Percentiles rank a stretch among this genome's conserved stretches.
Evolutionary conservation across 2,329 filamentous ascomycete genomes (phyloP).

Genomic region (Trichophyton simii): DNA sequence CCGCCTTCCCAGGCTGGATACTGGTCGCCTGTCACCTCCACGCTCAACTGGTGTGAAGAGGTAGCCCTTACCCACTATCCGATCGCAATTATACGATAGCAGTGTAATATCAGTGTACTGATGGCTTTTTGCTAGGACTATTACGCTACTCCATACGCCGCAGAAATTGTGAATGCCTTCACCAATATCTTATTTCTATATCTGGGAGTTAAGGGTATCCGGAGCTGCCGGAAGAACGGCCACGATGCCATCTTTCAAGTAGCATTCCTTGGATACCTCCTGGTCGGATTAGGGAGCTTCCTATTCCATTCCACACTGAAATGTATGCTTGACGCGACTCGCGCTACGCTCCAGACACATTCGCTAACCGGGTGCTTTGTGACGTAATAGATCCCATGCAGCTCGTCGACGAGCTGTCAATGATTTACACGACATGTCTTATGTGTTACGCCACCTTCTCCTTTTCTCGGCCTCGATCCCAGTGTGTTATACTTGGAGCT

Average conservation of each 20-base stretch:
- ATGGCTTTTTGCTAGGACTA: slow-evolving; percentile 47
- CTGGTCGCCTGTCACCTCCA: slow-evolving; percentile 60
- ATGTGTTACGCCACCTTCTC: slow-evolving; percentile 65
- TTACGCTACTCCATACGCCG: slow-evolving; percentile 61
- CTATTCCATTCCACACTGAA: slow-evolving; percentile 53
- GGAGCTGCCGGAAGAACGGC: slow-evolving; percentile 56
- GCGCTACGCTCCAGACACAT: not conserved
- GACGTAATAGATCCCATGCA: slow-evolving; percentile 51
- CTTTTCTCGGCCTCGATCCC: slow-evolving; percentile 45
- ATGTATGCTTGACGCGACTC: slow-evolving; percentile 29
- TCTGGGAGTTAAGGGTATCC: slow-evolving; percentile 62
- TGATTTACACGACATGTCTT: slow-evolving; percentile 60
- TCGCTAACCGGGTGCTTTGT: slow-evolving; percentile 15
- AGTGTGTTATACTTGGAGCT: slow-evolving; percentile 45
- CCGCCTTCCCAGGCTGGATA: slow-evolving; percentile 43
- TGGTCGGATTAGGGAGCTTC: slow-evolving; percentile 51
- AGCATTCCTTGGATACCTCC: slow-evolving; percentile 48
- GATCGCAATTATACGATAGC: not conserved
- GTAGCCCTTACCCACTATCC: slow-evolving; percentile 28
- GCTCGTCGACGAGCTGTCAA: slow-evolving; percentile 56
- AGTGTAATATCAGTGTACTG: not conserved
- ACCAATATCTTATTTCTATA: slow-evolving; percentile 75
- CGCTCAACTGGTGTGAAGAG: slow-evolving; percentile 71
- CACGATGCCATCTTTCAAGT: slow-evolving; percentile 68
- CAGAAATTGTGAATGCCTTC: slow-evolving; percentile 66